A percentile compares a stretch with the other conserved stretches of the same genome.
phyloP scores from a whole-genome alignment of 2,329 filamentous ascomycete species.

The Lomentospora prolificans region DNA sequence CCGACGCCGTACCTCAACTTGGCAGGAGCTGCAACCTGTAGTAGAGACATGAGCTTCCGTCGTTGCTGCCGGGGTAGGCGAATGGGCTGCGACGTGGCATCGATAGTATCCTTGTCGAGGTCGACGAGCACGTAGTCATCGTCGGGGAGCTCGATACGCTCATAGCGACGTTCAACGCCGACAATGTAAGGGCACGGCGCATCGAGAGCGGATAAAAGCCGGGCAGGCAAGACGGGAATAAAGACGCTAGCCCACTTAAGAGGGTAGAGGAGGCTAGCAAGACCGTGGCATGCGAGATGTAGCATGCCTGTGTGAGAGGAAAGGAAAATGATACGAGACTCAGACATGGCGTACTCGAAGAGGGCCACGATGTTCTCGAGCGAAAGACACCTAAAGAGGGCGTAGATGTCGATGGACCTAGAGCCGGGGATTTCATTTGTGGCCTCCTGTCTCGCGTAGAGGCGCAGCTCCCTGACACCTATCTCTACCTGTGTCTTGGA shows the following conservation, averaged over 20 bases:
- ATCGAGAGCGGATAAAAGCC: slow-evolving; percentile 81
- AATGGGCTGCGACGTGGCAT: slow-evolving; percentile 69
- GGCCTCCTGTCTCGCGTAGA: slow-evolving; percentile 90
- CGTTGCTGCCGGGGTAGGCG: slow-evolving; percentile 80
- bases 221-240: slow-evolving; percentile 81
- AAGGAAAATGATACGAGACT: slow-evolving; percentile 90
- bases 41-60: slow-evolving; percentile 75
- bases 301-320: slow-evolving; percentile 96
- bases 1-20: slow-evolving; percentile 78
- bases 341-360: slow-evolving; percentile 85
- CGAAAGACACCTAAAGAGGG: slow-evolving; percentile 80
- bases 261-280: slow-evolving; percentile 78
- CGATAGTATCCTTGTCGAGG: slow-evolving; percentile 81
- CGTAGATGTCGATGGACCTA: slow-evolving; percentile 84
- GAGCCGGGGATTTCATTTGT: slow-evolving; percentile 87
- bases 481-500: slow-evolving; percentile 96
- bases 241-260: slow-evolving; percentile 90
- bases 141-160: slow-evolving; percentile 74
- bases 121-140: slow-evolving; percentile 96
- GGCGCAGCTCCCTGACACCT: slow-evolving; percentile 74
- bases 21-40: slow-evolving; percentile 85
- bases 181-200: slow-evolving; percentile 96
- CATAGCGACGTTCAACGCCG: slow-evolving; percentile 86
- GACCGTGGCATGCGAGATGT: slow-evolving; percentile 81
- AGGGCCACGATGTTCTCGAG: slow-evolving; percentile 87